These are phyloP conservation scores for Boletus rubroflammeus DNA, from an alignment of 768 basidiomycete species.

Conservation along the genomic window DNA sequence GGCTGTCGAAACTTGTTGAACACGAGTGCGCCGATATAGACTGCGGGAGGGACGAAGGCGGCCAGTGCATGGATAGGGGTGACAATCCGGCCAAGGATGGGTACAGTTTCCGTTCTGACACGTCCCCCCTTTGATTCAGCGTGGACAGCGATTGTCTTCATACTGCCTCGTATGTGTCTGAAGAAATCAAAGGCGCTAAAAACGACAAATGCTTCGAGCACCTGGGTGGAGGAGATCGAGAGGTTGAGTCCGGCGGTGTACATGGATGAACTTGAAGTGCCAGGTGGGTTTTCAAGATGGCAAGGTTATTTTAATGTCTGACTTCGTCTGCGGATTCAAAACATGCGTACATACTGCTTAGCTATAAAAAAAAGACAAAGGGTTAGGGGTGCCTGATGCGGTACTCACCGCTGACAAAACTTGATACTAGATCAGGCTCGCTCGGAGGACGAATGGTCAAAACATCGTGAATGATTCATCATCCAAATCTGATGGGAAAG, in stretches of 20 bases:
- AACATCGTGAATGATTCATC: neutral
- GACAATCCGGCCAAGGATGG: constrained; percentile 17
- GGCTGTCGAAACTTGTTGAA: constrained; percentile 25
- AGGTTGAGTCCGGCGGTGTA: constrained; percentile 4
- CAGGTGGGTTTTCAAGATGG: neutral
- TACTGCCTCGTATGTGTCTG: neutral
- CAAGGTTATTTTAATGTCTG: no score
- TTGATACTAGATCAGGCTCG: neutral
- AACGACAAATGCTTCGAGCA: constrained; percentile 5
- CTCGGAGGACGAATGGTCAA: neutral
- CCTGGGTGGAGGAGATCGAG: constrained; percentile 1
- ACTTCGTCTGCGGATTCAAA: no score
- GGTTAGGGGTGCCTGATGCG: neutral
- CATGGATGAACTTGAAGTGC: neutral
- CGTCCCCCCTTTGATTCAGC: constrained; percentile 14
- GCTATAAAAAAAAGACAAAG: no score
- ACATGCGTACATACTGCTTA: no score
- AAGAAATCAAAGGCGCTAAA: constrained; percentile 5
- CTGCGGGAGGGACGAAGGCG: constrained; percentile 10
- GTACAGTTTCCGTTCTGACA: constrained; percentile 4
- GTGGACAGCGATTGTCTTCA: neutral
- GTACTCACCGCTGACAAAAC: neutral
- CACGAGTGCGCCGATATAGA: constrained; percentile 21
- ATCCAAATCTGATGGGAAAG: neutral
- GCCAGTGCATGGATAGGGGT: constrained; percentile 17